Evolutionary conservation across 768 basidiomycete genomes (phyloP), one percentile per base, ranked within the genome.

Genomic region (Crucibulum laeve): DNA sequence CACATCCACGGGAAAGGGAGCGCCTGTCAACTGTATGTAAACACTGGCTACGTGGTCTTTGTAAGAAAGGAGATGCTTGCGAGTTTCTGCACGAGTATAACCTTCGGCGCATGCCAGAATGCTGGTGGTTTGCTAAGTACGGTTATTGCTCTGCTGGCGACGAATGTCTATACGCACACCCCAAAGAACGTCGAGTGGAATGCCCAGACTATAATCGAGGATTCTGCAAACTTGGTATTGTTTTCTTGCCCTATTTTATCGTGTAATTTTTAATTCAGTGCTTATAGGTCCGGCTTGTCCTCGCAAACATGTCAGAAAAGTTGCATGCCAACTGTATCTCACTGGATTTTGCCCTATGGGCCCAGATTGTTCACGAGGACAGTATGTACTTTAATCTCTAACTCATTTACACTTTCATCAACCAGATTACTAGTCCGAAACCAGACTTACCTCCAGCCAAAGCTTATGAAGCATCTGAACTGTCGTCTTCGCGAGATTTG

Each of bases 21-120:
- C 78, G 88, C 33, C 72, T 91, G 33, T 80, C 87, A 17, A 96
- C 95, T 2, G 94, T 99, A 14, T 99, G 96, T 70, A 98, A 98
- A 67, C 96, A 98, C 68, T 98, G 95, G 88, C 79, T 99, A 33
- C 81, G 96, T 44, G 96, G 96, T 11, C 74, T 99, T 14, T 98
- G 96, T 68, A 98, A 98, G 70, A 98, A 98, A 64, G 95, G 93
- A 42, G 89, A 94, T 59, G 85, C 87, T 19, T 99, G 96, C 69
- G 96, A 98, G 68, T 99, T 98, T 64, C 76, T 98, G 59, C 96
- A 99, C 67, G 96, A 98, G 69, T 99, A 97, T 71, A 96, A 98
- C 61, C 76, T 99, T 40, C 71, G 96, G 46, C 85, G 91, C 48
- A 98, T 98, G 94, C 96, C 96, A 4, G 91, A 97, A 61, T 98